These are phyloP conservation scores for Lactarius deliciosus DNA, from an alignment of 768 basidiomycete species.

Conservation along the genomic window DNA sequence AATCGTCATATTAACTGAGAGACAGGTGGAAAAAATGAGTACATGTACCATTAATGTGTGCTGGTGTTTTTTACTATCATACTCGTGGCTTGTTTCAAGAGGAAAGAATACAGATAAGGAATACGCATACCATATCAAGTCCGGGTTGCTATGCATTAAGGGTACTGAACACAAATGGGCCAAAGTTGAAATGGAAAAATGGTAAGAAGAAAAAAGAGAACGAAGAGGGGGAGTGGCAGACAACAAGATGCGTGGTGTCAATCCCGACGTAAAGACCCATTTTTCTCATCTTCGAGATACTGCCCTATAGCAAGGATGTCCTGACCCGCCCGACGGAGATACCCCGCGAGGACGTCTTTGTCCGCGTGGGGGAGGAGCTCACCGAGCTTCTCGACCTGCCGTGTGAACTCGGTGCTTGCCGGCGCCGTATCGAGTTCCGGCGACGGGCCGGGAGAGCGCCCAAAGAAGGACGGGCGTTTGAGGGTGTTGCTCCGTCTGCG, in stretches of 20 bases:
- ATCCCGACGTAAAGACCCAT: constrained; percentile 52
- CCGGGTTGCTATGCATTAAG: constrained; percentile 7
- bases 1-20: constrained; percentile 2
- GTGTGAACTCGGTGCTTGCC: constrained; percentile 50
- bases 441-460: constrained; percentile 27
- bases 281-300: constrained; percentile 82
- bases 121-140: constrained; percentile 18
- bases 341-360: constrained; percentile 61
- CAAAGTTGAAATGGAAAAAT: not conserved
- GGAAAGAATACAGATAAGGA: constrained; percentile 12
- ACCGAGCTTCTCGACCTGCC: constrained; percentile 68
- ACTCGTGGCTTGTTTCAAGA: constrained; percentile 5
- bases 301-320: constrained; percentile 86
- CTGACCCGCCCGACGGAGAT: constrained; percentile 70
- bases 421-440: not conserved
- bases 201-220: not conserved
- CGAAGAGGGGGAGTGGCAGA: constrained; percentile 12
- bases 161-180: not conserved
- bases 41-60: constrained; percentile 17
- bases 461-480: constrained; percentile 37
- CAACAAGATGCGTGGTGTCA: constrained; percentile 27
- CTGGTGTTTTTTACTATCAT: constrained; percentile 18
- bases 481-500: constrained; percentile 30
- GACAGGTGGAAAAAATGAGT: constrained; percentile 9
- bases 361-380: constrained; percentile 75